Evolutionary conservation across 2,329 filamentous ascomycete genomes (phyloP).

Genomic region (Pestalotiopsis fici): DNA sequence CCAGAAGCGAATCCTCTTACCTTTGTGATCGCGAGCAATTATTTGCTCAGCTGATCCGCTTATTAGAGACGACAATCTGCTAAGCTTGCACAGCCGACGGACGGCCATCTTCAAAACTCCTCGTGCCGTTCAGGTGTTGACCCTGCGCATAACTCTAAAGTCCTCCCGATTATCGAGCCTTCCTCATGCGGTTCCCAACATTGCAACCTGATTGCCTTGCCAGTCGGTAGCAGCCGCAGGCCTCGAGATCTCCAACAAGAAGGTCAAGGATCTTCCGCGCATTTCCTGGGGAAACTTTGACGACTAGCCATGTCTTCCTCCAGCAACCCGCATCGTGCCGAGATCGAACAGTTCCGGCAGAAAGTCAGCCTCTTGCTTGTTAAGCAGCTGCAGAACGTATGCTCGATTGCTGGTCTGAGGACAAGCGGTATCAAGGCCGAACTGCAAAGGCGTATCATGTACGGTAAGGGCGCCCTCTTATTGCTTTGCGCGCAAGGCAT

Average conservation of each 20-base stretch:
- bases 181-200: conserved; percentile 26
- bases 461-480: conserved; percentile 62
- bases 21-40: too few species aligned
- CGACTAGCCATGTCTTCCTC: conserved; percentile 19
- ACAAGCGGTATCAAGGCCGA: conserved; percentile 84
- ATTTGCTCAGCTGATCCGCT: too few species aligned
- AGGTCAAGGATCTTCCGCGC: not conserved
- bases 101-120: too few species aligned
- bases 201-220: conserved; percentile 20
- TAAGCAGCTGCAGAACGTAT: conserved; percentile 73
- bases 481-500: not conserved
- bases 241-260: not conserved
- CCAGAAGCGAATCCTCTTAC: too few species aligned
- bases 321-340: conserved; percentile 23
- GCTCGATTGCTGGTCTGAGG: conserved; percentile 71
- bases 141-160: not conserved
- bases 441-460: conserved; percentile 75
- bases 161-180: conserved; percentile 13
- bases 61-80: too few species aligned
- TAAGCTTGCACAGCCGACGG: too few species aligned
- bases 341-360: conserved; percentile 41
- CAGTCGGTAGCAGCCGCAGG: conserved; percentile 18
- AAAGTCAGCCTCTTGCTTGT: conserved; percentile 48
- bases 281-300: not conserved
- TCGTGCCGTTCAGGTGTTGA: not conserved